Evolutionary conservation across 257 asterid species (phyloP), one percentile per base, ranked within the genome.

Genomic region (Nicotiana tabacum): DNA sequence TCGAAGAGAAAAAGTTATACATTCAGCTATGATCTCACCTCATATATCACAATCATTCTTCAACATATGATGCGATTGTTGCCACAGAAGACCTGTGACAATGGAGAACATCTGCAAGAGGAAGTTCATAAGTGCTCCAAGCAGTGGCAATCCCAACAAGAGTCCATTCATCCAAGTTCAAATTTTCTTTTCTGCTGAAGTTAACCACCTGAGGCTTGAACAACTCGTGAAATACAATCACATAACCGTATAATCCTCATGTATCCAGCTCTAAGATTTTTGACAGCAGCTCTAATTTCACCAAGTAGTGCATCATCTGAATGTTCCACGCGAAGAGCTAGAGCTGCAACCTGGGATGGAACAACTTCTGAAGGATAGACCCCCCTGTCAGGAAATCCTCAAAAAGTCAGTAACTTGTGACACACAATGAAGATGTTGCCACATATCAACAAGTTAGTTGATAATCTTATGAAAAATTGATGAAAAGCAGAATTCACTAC

Each of bases 301-400:
- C 84, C 86, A 9, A 86, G 46, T 67, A 86, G 35, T 10, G 84
- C 81, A 69, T 78, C 84, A 60, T 84, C 80, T 32, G 77, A 82
- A 84, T 39, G 43, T 39, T 85, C 83, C 6, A 21, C 39, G 64
- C 81, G 84, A 74, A 72, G 87, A 27, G 35, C 53, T 39, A 81
- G 77, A 27, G 87, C 81, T 81, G 88, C 80, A 62, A 87, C 66
- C 84, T 88, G 88, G 35, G 86, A 85, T 55, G 97, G 98, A 84
- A 93, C 80, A 83, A 87, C 74, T 66, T 92, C 97, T 10, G 91
- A 91, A 37, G 99, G 98, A 82, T 95, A 95, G 76, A 93, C 78
- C 37, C 98, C 98, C 12, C 98, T 95, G 91, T 88, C 64, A 85
- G 13, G 66, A 87, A 89, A 84, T 58, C 84, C 83, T 53, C 37